Conservation (phyloP, 345 rosid genomes). For the Bruguiera gymnorhiza region DNA sequence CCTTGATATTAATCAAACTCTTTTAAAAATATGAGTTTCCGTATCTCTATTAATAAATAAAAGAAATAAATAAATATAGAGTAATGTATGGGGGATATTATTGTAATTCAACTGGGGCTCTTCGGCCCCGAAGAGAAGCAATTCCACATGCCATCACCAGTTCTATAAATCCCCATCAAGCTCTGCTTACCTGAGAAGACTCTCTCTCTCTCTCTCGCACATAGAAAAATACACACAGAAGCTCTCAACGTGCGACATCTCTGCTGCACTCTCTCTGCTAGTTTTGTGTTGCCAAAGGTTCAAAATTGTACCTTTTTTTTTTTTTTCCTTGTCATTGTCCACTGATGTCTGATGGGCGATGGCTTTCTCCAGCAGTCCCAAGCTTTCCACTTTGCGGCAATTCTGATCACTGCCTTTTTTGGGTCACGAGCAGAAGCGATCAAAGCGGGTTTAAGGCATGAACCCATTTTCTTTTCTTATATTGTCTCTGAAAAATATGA, state of each 20-base stretch:
- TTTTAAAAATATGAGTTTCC: too few relatives aligned
- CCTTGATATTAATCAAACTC: too few relatives aligned
- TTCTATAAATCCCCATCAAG: slow-evolving; percentile 21
- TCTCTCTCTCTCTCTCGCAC: slow-evolving; percentile 7
- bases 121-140: slow-evolving; percentile 4
- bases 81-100: neutral
- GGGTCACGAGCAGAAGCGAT: neutral
- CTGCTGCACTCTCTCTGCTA: neutral
- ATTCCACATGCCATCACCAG: neutral
- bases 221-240: neutral
- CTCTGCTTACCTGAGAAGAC: slow-evolving; percentile 4
- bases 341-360: slow-evolving; percentile 6
- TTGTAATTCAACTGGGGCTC: neutral
- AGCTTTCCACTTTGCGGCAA: slow-evolving; percentile 23
- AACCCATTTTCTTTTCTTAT: neutral
- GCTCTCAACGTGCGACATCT: slow-evolving; percentile 1
- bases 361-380: slow-evolving; percentile 7
- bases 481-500: neutral
- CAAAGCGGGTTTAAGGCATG: neutral
- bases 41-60: too few relatives aligned
- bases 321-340: neutral
- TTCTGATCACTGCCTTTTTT: slow-evolving; percentile 8
- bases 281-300: neutral
- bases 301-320: neutral
- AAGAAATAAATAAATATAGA: too few relatives aligned